These are phyloP conservation scores for Apiotrichum brassicae DNA, from an alignment of 1,284 basidiomycete species.

Conservation along the genomic window DNA sequence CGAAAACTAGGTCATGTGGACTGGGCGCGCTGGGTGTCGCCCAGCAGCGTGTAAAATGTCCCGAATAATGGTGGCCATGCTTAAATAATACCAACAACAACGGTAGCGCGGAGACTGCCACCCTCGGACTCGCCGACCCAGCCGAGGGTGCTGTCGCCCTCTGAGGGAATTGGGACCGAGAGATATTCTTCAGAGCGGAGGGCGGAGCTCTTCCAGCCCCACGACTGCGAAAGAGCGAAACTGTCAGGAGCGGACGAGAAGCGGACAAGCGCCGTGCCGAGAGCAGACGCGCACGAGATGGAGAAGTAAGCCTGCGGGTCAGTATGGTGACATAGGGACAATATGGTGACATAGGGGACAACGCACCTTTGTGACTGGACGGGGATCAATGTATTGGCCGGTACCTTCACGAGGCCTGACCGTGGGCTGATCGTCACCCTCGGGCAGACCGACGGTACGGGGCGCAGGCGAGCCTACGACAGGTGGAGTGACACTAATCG, in stretches of 20 bases:
- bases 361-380: slow-evolving; percentile 43
- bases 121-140: slow-evolving; percentile 44
- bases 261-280: slow-evolving; percentile 72
- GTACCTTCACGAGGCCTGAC: not conserved
- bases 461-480: slow-evolving; percentile 8
- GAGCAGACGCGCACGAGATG: slow-evolving; percentile 71
- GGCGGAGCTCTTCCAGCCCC: slow-evolving; percentile 51
- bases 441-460: slow-evolving; percentile 3
- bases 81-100: slow-evolving; percentile 65
- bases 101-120: slow-evolving; percentile 65
- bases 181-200: slow-evolving; percentile 47
- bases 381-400: slow-evolving; percentile 42
- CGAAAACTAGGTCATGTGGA: too few species aligned
- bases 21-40: not conserved
- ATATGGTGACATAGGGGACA: too few species aligned
- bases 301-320: slow-evolving; percentile 60
- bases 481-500: slow-evolving; percentile 13
- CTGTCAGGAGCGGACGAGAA: slow-evolving; percentile 77
- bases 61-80: too few species aligned
- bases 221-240: slow-evolving; percentile 59
- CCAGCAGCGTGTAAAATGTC: too few species aligned
- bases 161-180: slow-evolving; percentile 30
- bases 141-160: slow-evolving; percentile 53
- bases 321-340: too few species aligned
- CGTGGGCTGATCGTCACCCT: slow-evolving; percentile 12